Percentiles rank a stretch among this genome's conserved stretches.
Conservation (phyloP, 2,329 filamentous ascomycete genomes). For the Magnaporthiopsis poae region DNA sequence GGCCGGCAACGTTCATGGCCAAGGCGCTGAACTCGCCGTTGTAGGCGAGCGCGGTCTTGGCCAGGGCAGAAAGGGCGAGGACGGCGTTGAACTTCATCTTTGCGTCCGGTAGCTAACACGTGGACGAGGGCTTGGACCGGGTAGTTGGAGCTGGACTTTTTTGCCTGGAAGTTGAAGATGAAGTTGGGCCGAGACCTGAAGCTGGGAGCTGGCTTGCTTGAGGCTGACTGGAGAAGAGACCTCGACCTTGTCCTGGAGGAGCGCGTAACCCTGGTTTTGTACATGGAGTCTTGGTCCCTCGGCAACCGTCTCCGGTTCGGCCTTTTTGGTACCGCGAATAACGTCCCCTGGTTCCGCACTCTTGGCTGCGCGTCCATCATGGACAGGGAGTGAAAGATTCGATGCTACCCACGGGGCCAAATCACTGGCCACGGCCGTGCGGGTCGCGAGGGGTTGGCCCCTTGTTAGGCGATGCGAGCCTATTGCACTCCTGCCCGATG, state of each 20-base stretch:
- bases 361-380: too few species aligned
- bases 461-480: background rate
- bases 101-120: background rate
- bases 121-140: background rate
- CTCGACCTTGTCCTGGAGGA: background rate
- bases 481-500: background rate
- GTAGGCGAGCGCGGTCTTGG: conserved; percentile 1
- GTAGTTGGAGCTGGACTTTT: background rate
- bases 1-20: conserved; percentile 51
- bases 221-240: background rate
- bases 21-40: conserved; percentile 39
- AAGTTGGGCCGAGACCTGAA: background rate
- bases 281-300: background rate
- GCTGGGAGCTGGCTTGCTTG: background rate
- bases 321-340: background rate
- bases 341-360: background rate
- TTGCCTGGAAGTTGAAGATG: background rate
- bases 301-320: background rate
- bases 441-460: background rate
- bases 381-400: background rate
- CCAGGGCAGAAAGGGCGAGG: conserved; percentile 3
- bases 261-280: background rate
- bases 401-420: background rate
- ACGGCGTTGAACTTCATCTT: conserved; percentile 7
- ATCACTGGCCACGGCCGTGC: background rate